Evolutionary conservation across 495 filamentous ascomycete genomes (phyloP).

Genomic region (Neurospora tetrasperma): DNA sequence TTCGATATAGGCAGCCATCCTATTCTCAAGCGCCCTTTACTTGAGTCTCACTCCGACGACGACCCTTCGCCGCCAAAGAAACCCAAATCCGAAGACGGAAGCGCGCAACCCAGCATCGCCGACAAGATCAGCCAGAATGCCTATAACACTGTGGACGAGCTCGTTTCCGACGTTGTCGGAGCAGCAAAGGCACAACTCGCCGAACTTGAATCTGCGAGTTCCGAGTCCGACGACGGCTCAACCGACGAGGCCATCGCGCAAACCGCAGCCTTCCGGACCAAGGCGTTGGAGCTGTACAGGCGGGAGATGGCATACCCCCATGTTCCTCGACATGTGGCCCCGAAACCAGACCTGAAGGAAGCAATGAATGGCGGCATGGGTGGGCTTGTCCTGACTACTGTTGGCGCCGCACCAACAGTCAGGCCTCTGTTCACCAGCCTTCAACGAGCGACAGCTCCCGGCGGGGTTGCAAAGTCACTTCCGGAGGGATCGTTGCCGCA

Average conservation of each 20-base stretch:
- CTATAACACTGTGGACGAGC: conserved; percentile 35
- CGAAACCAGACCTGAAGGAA: conserved; percentile 7
- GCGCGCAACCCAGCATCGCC: conserved; percentile 26
- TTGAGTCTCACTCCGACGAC: conserved; percentile 20
- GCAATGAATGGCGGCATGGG: conserved; percentile 19
- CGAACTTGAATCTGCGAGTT: conserved; percentile 22
- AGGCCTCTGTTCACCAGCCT: conserved; percentile 80
- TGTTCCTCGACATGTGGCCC: conserved; percentile 9
- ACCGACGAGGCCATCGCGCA: conserved; percentile 26
- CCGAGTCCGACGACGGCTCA: conserved; percentile 12
- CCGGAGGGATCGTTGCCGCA: conserved; percentile 59
- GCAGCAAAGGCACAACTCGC: conserved; percentile 29
- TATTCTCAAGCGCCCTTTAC: conserved; percentile 37
- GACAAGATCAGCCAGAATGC: conserved; percentile 32
- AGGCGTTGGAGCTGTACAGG: conserved; percentile 29
- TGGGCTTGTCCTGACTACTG: conserved; percentile 58
- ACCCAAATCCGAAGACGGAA: conserved; percentile 31
- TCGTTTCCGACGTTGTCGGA: conserved; percentile 34
- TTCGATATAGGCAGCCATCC: conserved; percentile 29
- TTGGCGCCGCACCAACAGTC: conserved; percentile 56
- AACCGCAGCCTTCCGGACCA: conserved; percentile 31
- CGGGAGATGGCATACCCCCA: conserved; percentile 32
- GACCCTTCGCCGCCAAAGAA: conserved; percentile 36
- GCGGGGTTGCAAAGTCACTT: conserved; percentile 34
- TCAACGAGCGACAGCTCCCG: conserved; percentile 35